Evolutionary conservation across 164 flowering plant genomes (phyloP).

Genomic region (Stephania yunnanensis): DNA sequence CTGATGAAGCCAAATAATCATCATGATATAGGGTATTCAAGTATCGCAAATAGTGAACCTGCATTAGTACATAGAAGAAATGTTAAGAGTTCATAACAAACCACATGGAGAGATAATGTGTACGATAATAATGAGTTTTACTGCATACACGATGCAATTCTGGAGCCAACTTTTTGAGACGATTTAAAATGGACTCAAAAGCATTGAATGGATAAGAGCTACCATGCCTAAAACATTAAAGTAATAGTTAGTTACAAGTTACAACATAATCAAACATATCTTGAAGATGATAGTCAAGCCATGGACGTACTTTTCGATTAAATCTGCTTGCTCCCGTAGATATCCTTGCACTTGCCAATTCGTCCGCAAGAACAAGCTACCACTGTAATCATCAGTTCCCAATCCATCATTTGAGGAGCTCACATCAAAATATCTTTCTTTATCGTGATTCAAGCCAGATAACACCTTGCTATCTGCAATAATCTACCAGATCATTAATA

Average conservation of each 20-base stretch:
- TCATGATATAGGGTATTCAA: slow-evolving; percentile 78
- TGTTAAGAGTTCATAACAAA: neutral
- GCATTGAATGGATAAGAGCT: slow-evolving; percentile 58
- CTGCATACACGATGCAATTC: slow-evolving; percentile 81
- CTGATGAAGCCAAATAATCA: slow-evolving; percentile 75
- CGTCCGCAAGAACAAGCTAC: slow-evolving; percentile 54
- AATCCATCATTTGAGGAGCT: slow-evolving; percentile 23
- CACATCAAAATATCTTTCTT: slow-evolving; percentile 23
- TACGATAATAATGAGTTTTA: neutral
- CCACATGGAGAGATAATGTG: neutral
- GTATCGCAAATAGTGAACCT: slow-evolving; percentile 87
- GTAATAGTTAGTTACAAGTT: slow-evolving; percentile 6
- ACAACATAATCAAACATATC: neutral
- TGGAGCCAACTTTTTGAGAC: slow-evolving; percentile 80
- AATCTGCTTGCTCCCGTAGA: slow-evolving; percentile 72
- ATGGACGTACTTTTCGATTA: slow-evolving; percentile 62
- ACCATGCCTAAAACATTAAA: slow-evolving; percentile 47
- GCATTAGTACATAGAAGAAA: slow-evolving; percentile 9
- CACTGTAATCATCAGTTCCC: slow-evolving; percentile 21
- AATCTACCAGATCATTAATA: neutral
- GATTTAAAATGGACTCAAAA: slow-evolving; percentile 58
- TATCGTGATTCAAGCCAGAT: slow-evolving; percentile 17
- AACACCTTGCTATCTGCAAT: slow-evolving; percentile 47
- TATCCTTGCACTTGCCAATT: slow-evolving; percentile 93
- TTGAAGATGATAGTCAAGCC: neutral